Conservation (phyloP, 805 yeast genomes). For the Candida nanaspora region DNA sequence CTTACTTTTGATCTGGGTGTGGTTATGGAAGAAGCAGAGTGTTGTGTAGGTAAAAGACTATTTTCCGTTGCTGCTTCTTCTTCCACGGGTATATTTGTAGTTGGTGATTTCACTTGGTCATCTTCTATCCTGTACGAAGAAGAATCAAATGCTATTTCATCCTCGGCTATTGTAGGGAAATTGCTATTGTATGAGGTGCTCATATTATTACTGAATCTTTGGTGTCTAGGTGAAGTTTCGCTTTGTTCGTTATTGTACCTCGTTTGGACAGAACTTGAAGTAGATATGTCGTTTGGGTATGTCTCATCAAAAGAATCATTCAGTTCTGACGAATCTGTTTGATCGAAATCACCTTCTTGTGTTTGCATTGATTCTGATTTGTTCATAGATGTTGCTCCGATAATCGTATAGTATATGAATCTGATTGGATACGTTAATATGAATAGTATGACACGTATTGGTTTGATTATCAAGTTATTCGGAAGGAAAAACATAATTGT, state of each 20-base stretch:
- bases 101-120: constrained; percentile 28
- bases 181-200: not conserved
- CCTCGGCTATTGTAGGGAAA: constrained; percentile 23
- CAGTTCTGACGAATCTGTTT: too few relatives aligned
- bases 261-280: not conserved
- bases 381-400: not conserved
- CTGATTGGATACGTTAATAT: constrained; percentile 51
- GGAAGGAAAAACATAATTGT: constrained; percentile 39
- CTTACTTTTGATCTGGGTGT: not conserved
- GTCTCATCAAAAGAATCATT: too few relatives aligned
- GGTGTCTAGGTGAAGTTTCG: constrained; percentile 1
- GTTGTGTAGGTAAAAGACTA: not conserved
- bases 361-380: too few relatives aligned
- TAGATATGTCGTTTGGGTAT: too few relatives aligned
- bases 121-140: constrained; percentile 12
- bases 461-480: constrained; percentile 42
- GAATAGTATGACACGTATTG: constrained; percentile 41
- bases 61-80: not conserved
- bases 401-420: constrained; percentile 20
- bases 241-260: constrained; percentile 1
- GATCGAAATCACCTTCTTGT: too few relatives aligned
- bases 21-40: not conserved
- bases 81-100: constrained; percentile 8
- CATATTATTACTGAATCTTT: not conserved
- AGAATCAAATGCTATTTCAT: constrained; percentile 26